A percentile compares a stretch with the other conserved stretches of the same genome.
Evolutionary conservation across 2,329 filamentous ascomycete species (phyloP).

Genomic region (Aspergillus costaricaensis): DNA sequence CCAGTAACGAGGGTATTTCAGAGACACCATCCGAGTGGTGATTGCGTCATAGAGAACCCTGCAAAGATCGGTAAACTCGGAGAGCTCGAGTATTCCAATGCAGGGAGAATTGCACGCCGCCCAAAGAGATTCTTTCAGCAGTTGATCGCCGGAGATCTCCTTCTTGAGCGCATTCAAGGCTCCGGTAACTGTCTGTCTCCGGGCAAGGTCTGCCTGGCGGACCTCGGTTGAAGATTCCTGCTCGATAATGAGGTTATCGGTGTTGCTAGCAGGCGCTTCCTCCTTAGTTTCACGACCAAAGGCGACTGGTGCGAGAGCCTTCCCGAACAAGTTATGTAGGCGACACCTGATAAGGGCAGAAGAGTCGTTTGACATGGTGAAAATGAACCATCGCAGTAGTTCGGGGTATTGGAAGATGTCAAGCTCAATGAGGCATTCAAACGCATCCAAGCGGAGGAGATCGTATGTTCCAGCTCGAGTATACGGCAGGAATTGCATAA

Average conservation of each 20-base stretch:
- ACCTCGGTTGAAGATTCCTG: slow-evolving; percentile 54
- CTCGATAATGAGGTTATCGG: slow-evolving; percentile 58
- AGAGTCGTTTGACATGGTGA: slow-evolving; percentile 57
- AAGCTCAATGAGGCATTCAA: slow-evolving; percentile 58
- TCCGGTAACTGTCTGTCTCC: slow-evolving; percentile 59
- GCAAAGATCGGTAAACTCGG: slow-evolving; percentile 60
- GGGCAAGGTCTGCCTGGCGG: slow-evolving; percentile 56
- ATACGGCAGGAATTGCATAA: slow-evolving; percentile 63
- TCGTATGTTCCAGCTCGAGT: slow-evolving; percentile 62
- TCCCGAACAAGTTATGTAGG: slow-evolving; percentile 55
- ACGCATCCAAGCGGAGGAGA: slow-evolving; percentile 61
- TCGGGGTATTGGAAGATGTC: slow-evolving; percentile 55
- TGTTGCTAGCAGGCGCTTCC: slow-evolving; percentile 31
- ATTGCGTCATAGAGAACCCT: slow-evolving; percentile 56
- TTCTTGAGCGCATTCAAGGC: slow-evolving; percentile 59
- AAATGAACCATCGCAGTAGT: slow-evolving; percentile 59
- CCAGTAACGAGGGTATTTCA: slow-evolving; percentile 62
- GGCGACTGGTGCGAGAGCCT: slow-evolving; percentile 59
- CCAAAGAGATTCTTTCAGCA: slow-evolving; percentile 58
- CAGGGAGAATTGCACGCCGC: slow-evolving; percentile 56
- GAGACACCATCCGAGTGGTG: slow-evolving; percentile 51
- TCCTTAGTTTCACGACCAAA: slow-evolving; percentile 52
- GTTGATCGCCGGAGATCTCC: slow-evolving; percentile 52
- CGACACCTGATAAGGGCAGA: slow-evolving; percentile 60
- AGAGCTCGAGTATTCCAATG: slow-evolving; percentile 56